Conservation (phyloP, 1,139 yeast genomes). For the Kodamaea sp. region DNA sequence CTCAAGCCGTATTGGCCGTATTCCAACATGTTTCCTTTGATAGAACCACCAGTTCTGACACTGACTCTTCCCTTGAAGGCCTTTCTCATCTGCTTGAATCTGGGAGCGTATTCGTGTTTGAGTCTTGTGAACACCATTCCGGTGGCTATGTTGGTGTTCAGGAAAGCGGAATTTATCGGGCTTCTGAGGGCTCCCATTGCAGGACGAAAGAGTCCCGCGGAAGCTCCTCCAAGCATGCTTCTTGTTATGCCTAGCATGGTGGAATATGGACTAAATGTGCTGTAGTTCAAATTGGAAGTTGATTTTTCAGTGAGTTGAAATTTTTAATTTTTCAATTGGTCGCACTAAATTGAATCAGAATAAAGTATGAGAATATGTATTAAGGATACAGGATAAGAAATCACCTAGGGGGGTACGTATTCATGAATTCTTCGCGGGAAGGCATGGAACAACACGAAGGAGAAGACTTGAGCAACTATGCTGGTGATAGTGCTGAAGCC, state of each 20-base stretch:
- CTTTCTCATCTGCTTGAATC: slow-evolving; percentile 71
- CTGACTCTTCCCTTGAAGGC: slow-evolving; percentile 94
- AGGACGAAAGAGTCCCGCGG: slow-evolving; percentile 7
- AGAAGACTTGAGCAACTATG: too few species aligned
- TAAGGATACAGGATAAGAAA: too few species aligned
- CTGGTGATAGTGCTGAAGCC: too few species aligned
- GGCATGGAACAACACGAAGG: too few species aligned
- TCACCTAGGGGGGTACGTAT: too few species aligned
- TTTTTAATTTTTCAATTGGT: too few species aligned
- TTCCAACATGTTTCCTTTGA: slow-evolving; percentile 78
- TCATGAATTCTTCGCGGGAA: too few species aligned
- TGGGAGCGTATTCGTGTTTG: slow-evolving; percentile 86
- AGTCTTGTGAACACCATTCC: slow-evolving; percentile 37
- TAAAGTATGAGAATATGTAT: too few species aligned
- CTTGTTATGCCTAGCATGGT: slow-evolving; percentile 11
- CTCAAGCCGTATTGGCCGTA: slow-evolving; percentile 89
- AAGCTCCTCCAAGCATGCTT: slow-evolving; percentile 8
- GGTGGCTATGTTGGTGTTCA: slow-evolving; percentile 1
- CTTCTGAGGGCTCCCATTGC: slow-evolving; percentile 3
- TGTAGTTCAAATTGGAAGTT: too few species aligned
- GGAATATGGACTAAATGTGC: too few species aligned
- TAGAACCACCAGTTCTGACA: slow-evolving; percentile 93
- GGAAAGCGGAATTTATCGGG: background rate
- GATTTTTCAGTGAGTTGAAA: too few species aligned
- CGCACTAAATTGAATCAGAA: too few species aligned